These are phyloP conservation scores for Thecaphora thlaspeos DNA, from an alignment of 1,284 basidiomycete genomes.

Conservation along the genomic window DNA sequence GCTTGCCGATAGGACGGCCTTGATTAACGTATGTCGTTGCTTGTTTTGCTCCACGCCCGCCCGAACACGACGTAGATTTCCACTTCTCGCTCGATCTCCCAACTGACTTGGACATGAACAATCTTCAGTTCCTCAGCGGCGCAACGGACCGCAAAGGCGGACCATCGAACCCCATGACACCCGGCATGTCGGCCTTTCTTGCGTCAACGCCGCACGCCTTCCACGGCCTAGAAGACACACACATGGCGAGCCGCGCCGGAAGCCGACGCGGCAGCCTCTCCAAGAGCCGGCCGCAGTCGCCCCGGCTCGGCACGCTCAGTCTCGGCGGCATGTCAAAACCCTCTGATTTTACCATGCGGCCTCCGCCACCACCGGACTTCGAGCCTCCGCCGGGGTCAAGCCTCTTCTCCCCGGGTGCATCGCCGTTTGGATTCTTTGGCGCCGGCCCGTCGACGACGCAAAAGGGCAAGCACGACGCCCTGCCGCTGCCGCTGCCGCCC, in stretches of 20 bases:
- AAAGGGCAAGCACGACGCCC: neutral
- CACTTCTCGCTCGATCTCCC: constrained; percentile 48
- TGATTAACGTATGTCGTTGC: neutral
- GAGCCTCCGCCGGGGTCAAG: constrained; percentile 24
- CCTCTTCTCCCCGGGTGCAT: constrained; percentile 24
- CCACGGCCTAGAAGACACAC: constrained; percentile 30
- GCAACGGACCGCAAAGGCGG: constrained; percentile 30
- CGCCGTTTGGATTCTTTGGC: constrained; percentile 20
- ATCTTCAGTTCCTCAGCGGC: constrained; percentile 36
- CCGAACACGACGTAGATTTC: constrained; percentile 39
- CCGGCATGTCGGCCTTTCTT: constrained; percentile 29
- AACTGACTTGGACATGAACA: constrained; percentile 34
- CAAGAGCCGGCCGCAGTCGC: constrained; percentile 34
- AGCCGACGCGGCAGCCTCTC: constrained; percentile 34
- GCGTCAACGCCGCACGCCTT: constrained; percentile 23
- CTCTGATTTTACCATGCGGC: constrained; percentile 26
- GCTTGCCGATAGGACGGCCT: too few relatives aligned
- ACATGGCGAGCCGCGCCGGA: constrained; percentile 31
- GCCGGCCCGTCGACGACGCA: neutral
- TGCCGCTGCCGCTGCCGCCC: too few relatives aligned
- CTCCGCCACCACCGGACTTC: constrained; percentile 38
- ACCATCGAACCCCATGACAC: constrained; percentile 35
- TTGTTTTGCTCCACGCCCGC: too few relatives aligned
- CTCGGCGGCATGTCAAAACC: constrained; percentile 1
- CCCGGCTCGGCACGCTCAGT: constrained; percentile 19